These are phyloP conservation scores for Cladobotryum mycophilum DNA, from an alignment of 2,329 filamentous ascomycete genomes.

Conservation along the genomic window DNA sequence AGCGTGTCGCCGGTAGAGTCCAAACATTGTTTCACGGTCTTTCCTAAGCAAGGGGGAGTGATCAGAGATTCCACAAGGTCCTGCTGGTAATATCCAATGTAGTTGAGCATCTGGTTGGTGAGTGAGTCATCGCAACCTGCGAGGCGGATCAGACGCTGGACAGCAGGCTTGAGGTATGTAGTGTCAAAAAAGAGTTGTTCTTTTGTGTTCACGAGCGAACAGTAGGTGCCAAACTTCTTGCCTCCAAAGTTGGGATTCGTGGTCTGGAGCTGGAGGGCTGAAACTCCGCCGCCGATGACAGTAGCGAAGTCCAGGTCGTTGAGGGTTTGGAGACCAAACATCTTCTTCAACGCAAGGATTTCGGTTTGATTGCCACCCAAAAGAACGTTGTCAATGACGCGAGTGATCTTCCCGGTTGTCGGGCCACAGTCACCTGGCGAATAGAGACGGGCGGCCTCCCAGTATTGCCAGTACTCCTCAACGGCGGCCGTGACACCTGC, in stretches of 20 bases:
- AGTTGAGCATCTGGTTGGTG: conserved; percentile 44
- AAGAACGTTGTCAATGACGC: conserved; percentile 47
- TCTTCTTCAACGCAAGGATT: conserved; percentile 40
- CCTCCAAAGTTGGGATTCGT: conserved; percentile 45
- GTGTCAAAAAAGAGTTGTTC: conserved; percentile 37
- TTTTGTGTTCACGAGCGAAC: conserved; percentile 38
- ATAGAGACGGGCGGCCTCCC: conserved; percentile 44
- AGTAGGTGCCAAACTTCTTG: conserved; percentile 41
- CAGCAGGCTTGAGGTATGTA: conserved; percentile 26
- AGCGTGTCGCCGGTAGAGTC: conserved; percentile 20
- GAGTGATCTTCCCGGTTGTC: conserved; percentile 52
- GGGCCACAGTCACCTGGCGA: conserved; percentile 55
- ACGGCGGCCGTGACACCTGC: conserved; percentile 75
- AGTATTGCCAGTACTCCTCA: conserved; percentile 66
- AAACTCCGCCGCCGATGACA: conserved; percentile 35
- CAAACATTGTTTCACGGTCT: conserved; percentile 26
- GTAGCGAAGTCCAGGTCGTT: conserved; percentile 42
- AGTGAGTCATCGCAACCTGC: conserved; percentile 36
- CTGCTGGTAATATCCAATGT: conserved; percentile 34
- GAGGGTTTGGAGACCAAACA: conserved; percentile 42
- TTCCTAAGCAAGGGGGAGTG: conserved; percentile 20
- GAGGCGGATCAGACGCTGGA: conserved; percentile 32
- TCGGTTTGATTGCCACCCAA: conserved; percentile 33
- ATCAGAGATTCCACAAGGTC: conserved; percentile 25
- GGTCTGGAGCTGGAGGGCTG: conserved; percentile 41